Base-by-base conservation (phyloP, 2,329 filamentous ascomycete species). In the Neonectria magnoliae region DNA sequence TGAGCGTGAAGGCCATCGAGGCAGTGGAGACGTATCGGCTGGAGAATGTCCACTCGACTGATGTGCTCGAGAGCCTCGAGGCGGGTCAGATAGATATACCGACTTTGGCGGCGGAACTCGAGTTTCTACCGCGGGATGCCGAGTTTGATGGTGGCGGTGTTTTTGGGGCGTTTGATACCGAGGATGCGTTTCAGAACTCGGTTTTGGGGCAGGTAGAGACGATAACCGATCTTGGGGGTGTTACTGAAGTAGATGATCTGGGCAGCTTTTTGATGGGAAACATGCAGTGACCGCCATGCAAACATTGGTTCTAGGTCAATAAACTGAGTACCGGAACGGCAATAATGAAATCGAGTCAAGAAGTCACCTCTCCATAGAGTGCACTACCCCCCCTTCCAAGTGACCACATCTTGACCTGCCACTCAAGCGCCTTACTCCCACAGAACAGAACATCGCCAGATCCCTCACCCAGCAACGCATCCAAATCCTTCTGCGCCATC, bases 381-480 rank as follows among this genome's bases (percentile, higher is more conserved):
- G 59, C 20, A 62, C 59, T 13, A 2, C 27, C 3, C 52, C 52
- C 33, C 18, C 25, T 62, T 2, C 59, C 59, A 16, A 62, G 52
- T 4, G 52, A 54, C 71, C 71, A 73, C 69, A 71, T 71, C 47
- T 68, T 68, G 1, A 73, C 36, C 55, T 73, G 71, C 71, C 71
- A 73, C 57, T 73, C 66, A 4, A 73, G 44, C 4, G 70, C 64
- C 42, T 72, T 73, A 61, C 69, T 73, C 7, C 70, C 70, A 36
- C 70, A 73, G n/a, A 72, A 72, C 3, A 70, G 29, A 3, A 70
- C 31, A 4, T 47, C 20, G 1, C 7, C 47, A 5, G 20, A 14
- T 13, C 9, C 29, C 2, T 38, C n/a, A 31, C 9, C 9, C 6
- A 50, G 11, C 0, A 22, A 20, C 3, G 7, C n/a, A 8, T 33